Evolutionary conservation across 371 early-diverging fungal genomes (phyloP), one percentile per base, ranked within the genome.

Genomic region (Capniomyces stellatus): DNA sequence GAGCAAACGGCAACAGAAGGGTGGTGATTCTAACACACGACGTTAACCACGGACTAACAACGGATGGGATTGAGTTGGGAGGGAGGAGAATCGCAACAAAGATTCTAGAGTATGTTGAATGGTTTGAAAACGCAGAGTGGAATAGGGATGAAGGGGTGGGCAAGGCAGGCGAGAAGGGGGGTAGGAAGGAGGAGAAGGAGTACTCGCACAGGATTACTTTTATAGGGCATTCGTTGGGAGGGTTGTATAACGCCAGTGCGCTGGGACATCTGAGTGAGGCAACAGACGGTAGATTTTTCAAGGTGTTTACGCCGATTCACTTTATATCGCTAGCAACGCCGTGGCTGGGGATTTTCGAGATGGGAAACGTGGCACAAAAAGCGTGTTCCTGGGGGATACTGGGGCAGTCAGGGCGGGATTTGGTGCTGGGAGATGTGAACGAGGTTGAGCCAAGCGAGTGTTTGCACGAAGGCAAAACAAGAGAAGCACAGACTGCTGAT

Each of bases 21-120:
- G 49, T 49, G 8, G 49, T 49, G 18, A 13, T 49, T 15, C 10
- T 49, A 6, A 27, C 49, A 27, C 49, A 15, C 13, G 49, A 49
- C 13, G 49, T 49, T 6, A 49, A 49, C n/a, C 49, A 49, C 28
- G 49, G 49, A n/a, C 23, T 24, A 27, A 49, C 49, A 4, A n/a
- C n/a, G 23, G 49, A 49, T 49, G 49, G 49, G 4, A 49, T 49
- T n/a, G 49, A 49, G 29, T 18, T 18, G 18, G 49, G 49, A n/a
- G 49, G 49, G 13, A 15, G 29, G 29, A 15, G 49, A 27, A 27
- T 49, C 15, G 49, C 23, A 6, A 25, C 18, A 6, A 49, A 29
- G 25, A 49, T 49, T 13, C 23, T 49, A 4, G 49, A 49, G 15
- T 49, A 27, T 3, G 25, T 49, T 27, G 19, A 27, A 8, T 49